Evolutionary conservation across 257 asterid species (phyloP).

Genomic region (Jacaranda copaia): DNA sequence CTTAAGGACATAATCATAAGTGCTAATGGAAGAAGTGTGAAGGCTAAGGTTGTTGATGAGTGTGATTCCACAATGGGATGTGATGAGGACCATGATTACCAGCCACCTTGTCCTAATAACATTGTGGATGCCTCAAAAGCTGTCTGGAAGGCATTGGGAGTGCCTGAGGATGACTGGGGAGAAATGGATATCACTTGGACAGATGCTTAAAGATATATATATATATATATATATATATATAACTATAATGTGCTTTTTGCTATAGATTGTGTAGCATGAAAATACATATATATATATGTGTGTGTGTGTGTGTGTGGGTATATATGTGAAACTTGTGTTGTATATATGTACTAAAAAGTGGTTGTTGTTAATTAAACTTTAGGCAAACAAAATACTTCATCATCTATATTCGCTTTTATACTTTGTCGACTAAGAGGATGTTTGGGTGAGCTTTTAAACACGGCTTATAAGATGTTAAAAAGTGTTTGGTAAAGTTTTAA

Average conservation of each 20-base stretch:
- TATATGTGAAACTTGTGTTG: not conserved
- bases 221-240: not conserved
- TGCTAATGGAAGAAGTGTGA: conserved; percentile 35
- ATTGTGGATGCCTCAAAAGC: conserved; percentile 52
- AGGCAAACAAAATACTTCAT: too few species aligned
- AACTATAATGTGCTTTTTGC: not conserved
- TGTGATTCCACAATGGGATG: not conserved
- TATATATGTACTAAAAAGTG: not conserved
- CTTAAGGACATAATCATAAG: conserved; percentile 22
- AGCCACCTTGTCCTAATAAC: conserved; percentile 42
- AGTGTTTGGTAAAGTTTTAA: too few species aligned
- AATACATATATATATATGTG: not conserved
- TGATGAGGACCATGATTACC: conserved; percentile 30
- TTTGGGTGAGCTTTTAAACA: too few species aligned
- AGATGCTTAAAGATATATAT: not conserved
- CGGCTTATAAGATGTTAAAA: too few species aligned
- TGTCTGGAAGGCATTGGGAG: conserved; percentile 42
- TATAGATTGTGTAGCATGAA: not conserved
- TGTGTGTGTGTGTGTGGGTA: not conserved
- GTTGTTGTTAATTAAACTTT: too few species aligned
- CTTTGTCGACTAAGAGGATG: too few species aligned
- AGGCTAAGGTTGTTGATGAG: conserved; percentile 43
- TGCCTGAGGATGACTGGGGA: conserved; percentile 32
- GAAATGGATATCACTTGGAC: conserved; percentile 24
- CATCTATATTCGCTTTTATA: too few species aligned